Evolutionary conservation across 352 stramenopile genomes (phyloP).

Genomic region (Globisporangium iwayamae): DNA sequence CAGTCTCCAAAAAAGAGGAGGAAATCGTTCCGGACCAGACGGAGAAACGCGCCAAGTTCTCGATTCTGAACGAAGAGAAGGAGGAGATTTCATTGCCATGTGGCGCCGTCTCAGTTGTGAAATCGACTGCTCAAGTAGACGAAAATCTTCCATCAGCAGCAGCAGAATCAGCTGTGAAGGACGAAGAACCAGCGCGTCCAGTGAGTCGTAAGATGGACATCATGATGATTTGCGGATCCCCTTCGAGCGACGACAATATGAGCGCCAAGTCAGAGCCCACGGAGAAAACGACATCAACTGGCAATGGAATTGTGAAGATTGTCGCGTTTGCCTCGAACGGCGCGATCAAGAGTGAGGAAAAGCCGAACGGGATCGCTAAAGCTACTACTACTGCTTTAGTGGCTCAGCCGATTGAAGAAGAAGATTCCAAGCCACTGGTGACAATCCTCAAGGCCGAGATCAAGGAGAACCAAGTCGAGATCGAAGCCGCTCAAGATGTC

Average conservation of each 20-base stretch:
- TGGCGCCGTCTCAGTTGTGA: not conserved
- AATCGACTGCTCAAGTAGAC: not conserved
- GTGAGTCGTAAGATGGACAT: conserved; percentile 47
- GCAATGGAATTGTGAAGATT: conserved; percentile 1
- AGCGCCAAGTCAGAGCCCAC: conserved; percentile 9
- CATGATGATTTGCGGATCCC: conserved; percentile 28
- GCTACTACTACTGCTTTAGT: not conserved
- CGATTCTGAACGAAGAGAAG: conserved; percentile 12
- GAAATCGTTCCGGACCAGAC: not conserved
- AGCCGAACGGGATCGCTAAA: not conserved
- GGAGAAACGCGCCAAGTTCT: conserved; percentile 9
- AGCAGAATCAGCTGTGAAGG: not conserved
- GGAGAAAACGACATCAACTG: not conserved
- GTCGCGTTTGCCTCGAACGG: not conserved
- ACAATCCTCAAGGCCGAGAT: not conserved
- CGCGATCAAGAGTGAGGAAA: conserved; percentile 9
- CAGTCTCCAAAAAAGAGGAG: not conserved
- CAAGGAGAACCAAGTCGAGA: conserved; percentile 26
- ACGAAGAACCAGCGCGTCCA: conserved; percentile 9
- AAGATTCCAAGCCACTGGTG: not conserved
- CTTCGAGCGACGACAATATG: conserved; percentile 20
- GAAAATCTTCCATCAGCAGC: not conserved
- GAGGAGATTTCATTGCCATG: not conserved
- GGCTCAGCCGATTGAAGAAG: not conserved
- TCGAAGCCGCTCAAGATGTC: not conserved